Evolutionary conservation across 148 eudicot species (phyloP).

Genomic region (Rhododendron kiyosumense): DNA sequence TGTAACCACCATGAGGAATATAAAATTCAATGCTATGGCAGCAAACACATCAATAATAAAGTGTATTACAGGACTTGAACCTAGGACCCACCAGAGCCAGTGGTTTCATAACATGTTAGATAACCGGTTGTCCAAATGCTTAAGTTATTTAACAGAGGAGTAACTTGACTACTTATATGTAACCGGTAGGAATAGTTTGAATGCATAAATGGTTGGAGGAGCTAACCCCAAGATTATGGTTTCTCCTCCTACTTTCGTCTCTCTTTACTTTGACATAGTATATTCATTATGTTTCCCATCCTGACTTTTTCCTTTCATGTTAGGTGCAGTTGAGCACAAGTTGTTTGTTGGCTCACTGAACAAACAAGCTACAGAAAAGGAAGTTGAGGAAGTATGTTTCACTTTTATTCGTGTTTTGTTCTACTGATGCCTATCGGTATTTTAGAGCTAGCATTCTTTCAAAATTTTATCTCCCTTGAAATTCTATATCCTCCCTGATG

Average conservation of each 20-base stretch:
- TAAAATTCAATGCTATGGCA: not conserved
- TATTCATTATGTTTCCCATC: not conserved
- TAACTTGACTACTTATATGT: not conserved
- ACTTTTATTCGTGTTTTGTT: not conserved
- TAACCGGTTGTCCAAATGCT: not conserved
- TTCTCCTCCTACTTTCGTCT: not conserved
- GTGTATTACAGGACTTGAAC: not conserved
- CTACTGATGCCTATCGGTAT: not conserved
- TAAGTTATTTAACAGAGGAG: not conserved
- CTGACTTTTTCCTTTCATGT: slow-evolving; percentile 8
- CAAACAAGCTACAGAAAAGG: slow-evolving; percentile 82
- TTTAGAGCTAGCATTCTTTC: not conserved
- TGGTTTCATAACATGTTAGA: not conserved
- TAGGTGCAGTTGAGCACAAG: slow-evolving; percentile 90
- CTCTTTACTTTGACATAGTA: not conserved
- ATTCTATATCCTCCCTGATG: not conserved
- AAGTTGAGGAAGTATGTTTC: slow-evolving; percentile 82
- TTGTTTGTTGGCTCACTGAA: slow-evolving; percentile 87
- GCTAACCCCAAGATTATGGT: not conserved
- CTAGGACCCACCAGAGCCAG: not conserved
- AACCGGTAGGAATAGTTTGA: not conserved
- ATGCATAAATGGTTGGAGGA: not conserved
- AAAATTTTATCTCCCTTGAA: not conserved
- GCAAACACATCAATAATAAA: not conserved
- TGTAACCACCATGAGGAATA: not conserved